phyloP scores from a whole-genome alignment of 176 grass and related monocot species.

The Saccharum spontaneum region DNA sequence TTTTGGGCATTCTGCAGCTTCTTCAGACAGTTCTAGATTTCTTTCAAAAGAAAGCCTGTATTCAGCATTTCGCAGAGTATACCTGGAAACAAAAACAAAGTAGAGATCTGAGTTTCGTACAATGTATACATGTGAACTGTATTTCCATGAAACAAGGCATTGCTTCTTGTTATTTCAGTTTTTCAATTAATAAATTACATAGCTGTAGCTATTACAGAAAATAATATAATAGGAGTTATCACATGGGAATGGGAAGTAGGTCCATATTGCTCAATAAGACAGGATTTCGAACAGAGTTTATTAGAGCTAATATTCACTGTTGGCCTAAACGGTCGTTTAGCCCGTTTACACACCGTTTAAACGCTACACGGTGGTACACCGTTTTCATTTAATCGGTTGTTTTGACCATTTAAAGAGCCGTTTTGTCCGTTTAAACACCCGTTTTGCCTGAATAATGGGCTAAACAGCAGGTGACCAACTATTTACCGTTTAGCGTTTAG shows the following conservation, averaged over 20 bases:
- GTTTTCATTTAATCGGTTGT: too few relatives aligned
- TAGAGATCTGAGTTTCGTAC: neutral
- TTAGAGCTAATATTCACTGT: neutral
- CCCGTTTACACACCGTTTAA: too few relatives aligned
- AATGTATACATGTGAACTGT: constrained; percentile 2
- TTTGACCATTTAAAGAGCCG: too few relatives aligned
- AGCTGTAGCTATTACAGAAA: constrained; percentile 10
- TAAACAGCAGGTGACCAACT: too few relatives aligned
- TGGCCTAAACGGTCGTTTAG: too few relatives aligned
- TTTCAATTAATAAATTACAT: constrained; percentile 4
- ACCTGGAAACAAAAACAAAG: constrained; percentile 52
- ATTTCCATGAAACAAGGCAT: neutral
- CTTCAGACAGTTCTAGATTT: constrained; percentile 78
- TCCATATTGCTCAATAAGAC: neutral
- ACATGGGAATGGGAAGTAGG: constrained; percentile 25
- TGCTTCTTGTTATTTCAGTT: constrained; percentile 1
- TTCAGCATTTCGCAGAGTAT: constrained; percentile 91
- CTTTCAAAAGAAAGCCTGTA: constrained; percentile 92
- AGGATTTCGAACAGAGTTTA: constrained; percentile 1
- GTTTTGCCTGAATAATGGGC: too few relatives aligned
- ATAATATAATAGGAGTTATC: constrained; percentile 11
- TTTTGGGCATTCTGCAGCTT: constrained; percentile 48
- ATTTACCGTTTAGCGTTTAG: too few relatives aligned
- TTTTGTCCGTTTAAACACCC: too few relatives aligned
- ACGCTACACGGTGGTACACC: too few relatives aligned